phyloP scores from a whole-genome alignment of 2,329 filamentous ascomycete species.

The Fusarium newnesense region DNA sequence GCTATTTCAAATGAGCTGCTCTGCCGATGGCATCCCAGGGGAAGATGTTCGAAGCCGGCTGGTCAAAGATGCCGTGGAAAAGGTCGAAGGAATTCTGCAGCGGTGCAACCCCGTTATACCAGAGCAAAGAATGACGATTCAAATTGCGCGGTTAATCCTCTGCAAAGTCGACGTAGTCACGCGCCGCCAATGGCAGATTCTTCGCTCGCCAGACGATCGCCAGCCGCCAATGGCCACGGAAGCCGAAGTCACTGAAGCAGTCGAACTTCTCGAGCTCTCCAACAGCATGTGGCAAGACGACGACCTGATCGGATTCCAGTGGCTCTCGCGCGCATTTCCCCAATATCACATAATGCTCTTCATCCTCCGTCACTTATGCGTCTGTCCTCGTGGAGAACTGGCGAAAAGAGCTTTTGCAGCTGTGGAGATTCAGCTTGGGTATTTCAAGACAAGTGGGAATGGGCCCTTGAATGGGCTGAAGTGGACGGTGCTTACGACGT shows the following conservation, averaged over 20 bases:
- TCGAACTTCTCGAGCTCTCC: constrained; percentile 48
- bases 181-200: constrained; percentile 53
- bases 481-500: constrained; percentile 46
- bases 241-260: constrained; percentile 49
- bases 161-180: constrained; percentile 59
- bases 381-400: constrained; percentile 47
- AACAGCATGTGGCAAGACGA: constrained; percentile 49
- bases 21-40: constrained; percentile 1
- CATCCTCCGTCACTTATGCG: constrained; percentile 55
- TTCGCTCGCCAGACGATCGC: constrained; percentile 28
- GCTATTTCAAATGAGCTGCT: constrained; percentile 36
- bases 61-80: constrained; percentile 39
- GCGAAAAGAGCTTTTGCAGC: constrained; percentile 48
- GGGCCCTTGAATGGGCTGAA: constrained; percentile 37
- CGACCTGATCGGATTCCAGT: constrained; percentile 51
- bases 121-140: constrained; percentile 47
- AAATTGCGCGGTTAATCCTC: constrained; percentile 44
- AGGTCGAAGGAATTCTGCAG: constrained; percentile 7
- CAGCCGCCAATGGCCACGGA: constrained; percentile 42
- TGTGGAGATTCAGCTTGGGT: constrained; percentile 26
- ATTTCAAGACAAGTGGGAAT: neutral
- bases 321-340: constrained; percentile 52
- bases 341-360: constrained; percentile 58
- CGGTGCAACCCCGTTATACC: constrained; percentile 65
- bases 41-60: constrained; percentile 53